These are phyloP conservation scores for Paracoccidioides lutzii DNA, from an alignment of 2,329 filamentous ascomycete genomes.

Conservation along the genomic window DNA sequence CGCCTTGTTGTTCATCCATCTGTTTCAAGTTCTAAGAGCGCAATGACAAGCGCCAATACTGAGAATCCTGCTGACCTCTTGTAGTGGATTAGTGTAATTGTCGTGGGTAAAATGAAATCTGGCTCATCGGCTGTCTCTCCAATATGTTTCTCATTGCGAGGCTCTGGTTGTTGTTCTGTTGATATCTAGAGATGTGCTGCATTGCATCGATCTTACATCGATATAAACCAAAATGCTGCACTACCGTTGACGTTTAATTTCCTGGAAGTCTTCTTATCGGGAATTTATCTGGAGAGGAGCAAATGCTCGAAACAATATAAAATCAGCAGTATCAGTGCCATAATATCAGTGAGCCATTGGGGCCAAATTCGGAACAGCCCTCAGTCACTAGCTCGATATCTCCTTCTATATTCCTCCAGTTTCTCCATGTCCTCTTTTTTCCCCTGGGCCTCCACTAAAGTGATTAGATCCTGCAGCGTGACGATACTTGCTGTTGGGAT, in stretches of 20 bases:
- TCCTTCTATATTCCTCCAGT: constrained; percentile 58
- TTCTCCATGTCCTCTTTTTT: constrained; percentile 50
- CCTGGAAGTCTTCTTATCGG: too few species aligned
- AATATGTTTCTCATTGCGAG: too few species aligned
- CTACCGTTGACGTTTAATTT: not conserved
- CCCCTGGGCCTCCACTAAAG: constrained; percentile 50
- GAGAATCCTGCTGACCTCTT: too few species aligned
- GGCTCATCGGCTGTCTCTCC: too few species aligned
- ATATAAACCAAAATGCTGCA: not conserved
- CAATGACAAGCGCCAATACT: too few species aligned
- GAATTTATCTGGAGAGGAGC: not conserved
- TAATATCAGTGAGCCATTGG: not conserved
- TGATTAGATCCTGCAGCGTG: constrained; percentile 71
- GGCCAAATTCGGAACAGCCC: not conserved
- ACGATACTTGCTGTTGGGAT: constrained; percentile 37
- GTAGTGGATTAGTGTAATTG: too few species aligned
- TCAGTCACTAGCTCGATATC: constrained; percentile 24
- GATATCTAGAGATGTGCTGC: not conserved
- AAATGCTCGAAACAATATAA: not conserved
- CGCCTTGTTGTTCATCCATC: too few species aligned
- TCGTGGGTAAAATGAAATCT: too few species aligned
- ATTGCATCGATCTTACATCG: not conserved
- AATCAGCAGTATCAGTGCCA: not conserved
- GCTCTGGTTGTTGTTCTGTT: too few species aligned
- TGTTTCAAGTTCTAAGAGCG: too few species aligned